Evolutionary conservation across 2,329 filamentous ascomycete genomes (phyloP).

Genomic region (Aspergillus eucalypticola): DNA sequence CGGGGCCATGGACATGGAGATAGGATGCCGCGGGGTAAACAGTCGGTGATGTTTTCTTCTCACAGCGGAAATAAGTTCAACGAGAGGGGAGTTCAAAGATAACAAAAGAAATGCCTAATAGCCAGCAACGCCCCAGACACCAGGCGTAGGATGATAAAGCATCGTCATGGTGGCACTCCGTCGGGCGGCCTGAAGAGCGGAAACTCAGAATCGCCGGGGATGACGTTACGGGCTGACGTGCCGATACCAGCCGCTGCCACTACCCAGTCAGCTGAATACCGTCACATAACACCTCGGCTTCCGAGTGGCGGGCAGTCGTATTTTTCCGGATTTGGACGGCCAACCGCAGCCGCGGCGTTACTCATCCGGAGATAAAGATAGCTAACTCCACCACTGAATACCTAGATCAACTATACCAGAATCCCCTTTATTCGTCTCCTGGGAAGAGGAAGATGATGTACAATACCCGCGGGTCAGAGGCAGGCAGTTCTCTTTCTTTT

Average conservation of each 20-base stretch:
- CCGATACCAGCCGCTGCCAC: slow-evolving; percentile 31
- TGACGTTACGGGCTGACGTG: slow-evolving; percentile 31
- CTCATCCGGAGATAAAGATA: slow-evolving; percentile 1
- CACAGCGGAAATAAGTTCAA: not conserved
- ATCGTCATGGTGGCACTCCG: slow-evolving; percentile 19
- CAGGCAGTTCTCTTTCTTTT: too few species aligned
- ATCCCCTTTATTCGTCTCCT: too few species aligned
- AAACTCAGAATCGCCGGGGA: slow-evolving; percentile 12
- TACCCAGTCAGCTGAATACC: slow-evolving; percentile 19
- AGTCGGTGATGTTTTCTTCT: not conserved
- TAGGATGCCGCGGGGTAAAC: slow-evolving; percentile 1
- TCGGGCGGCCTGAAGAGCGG: slow-evolving; percentile 20
- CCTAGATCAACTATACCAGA: too few species aligned
- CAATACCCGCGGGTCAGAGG: too few species aligned
- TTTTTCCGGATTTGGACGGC: slow-evolving; percentile 8
- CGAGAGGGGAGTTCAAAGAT: not conserved
- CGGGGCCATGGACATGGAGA: slow-evolving; percentile 27
- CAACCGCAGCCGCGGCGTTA: slow-evolving; percentile 13
- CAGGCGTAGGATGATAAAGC: slow-evolving; percentile 1
- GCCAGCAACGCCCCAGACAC: not conserved
- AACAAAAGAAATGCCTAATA: not conserved
- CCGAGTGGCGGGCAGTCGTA: slow-evolving; percentile 21
- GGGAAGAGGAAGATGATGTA: too few species aligned
- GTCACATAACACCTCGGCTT: slow-evolving; percentile 22
- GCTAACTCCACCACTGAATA: not conserved